phyloP scores from a whole-genome alignment of 306 rosid genomes.

The Hippophae tibetana region DNA sequence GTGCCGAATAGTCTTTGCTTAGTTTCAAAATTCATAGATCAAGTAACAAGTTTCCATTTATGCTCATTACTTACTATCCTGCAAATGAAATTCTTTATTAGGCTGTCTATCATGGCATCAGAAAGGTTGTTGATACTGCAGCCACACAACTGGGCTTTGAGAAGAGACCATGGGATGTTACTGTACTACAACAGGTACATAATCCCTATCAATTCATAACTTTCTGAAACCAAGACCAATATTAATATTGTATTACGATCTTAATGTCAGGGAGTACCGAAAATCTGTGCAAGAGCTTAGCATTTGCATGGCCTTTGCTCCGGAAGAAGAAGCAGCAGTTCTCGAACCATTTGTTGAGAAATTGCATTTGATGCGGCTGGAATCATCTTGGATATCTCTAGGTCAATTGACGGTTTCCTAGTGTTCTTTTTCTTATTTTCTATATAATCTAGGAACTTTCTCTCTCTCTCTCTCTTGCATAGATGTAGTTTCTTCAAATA shows the following conservation, averaged over 20 bases:
- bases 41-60: too few species aligned
- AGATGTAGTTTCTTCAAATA: too few species aligned
- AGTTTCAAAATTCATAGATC: too few species aligned
- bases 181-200: conserved; percentile 10
- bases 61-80: too few species aligned
- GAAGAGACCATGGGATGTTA: conserved; percentile 17
- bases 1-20: too few species aligned
- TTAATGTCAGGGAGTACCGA: conserved; percentile 9
- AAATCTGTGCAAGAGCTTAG: conserved; percentile 13
- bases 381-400: conserved; percentile 12
- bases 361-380: conserved; percentile 12
- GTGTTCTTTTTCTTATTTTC: too few species aligned
- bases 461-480: too few species aligned
- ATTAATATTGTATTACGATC: neutral
- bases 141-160: conserved; percentile 13
- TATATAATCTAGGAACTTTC: too few species aligned
- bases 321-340: conserved; percentile 14
- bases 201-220: neutral
- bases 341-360: conserved; percentile 16
- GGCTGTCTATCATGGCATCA: conserved; percentile 14
- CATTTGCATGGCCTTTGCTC: conserved; percentile 17
- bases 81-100: neutral
- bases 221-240: neutral
- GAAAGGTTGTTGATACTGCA: conserved; percentile 15
- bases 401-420: conserved; percentile 8